Conservation (phyloP, 305 asterid species). For the Stenogyne calaminthoides region DNA sequence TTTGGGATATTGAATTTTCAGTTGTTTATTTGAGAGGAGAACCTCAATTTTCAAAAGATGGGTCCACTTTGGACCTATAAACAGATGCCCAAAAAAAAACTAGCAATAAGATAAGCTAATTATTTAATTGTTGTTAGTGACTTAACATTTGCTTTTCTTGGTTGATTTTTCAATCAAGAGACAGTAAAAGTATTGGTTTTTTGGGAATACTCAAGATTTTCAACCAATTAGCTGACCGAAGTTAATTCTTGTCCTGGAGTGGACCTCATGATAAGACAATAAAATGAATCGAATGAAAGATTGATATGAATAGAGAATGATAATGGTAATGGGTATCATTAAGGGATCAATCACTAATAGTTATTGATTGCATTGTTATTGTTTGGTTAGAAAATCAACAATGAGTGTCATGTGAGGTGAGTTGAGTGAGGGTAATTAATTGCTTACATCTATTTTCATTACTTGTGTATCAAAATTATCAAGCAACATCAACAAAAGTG, state of each 20-base stretch:
- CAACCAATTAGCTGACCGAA: background rate
- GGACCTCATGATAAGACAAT: background rate
- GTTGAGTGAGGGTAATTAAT: too few relatives aligned
- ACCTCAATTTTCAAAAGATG: background rate
- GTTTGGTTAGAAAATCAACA: too few relatives aligned
- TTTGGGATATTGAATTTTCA: background rate
- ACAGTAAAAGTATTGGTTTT: background rate
- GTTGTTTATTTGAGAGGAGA: background rate
- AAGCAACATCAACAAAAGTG: too few relatives aligned
- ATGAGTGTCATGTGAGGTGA: too few relatives aligned
- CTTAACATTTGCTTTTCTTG: background rate
- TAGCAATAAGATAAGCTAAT: background rate
- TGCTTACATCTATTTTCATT: too few relatives aligned
- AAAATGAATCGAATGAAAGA: background rate
- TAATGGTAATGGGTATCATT: too few relatives aligned
- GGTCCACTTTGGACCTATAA: background rate
- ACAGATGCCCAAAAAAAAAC: background rate
- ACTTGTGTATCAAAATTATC: too few relatives aligned
- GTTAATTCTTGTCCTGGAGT: background rate
- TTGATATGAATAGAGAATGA: too few relatives aligned
- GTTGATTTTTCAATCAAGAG: constrained; percentile 4
- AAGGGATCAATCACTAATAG: too few relatives aligned
- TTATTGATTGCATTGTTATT: too few relatives aligned
- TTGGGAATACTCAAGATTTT: background rate
- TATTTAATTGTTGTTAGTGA: background rate